These are phyloP conservation scores for Penicillium sp. DNA, from an alignment of 2,329 filamentous ascomycete genomes.

Conservation along the genomic window DNA sequence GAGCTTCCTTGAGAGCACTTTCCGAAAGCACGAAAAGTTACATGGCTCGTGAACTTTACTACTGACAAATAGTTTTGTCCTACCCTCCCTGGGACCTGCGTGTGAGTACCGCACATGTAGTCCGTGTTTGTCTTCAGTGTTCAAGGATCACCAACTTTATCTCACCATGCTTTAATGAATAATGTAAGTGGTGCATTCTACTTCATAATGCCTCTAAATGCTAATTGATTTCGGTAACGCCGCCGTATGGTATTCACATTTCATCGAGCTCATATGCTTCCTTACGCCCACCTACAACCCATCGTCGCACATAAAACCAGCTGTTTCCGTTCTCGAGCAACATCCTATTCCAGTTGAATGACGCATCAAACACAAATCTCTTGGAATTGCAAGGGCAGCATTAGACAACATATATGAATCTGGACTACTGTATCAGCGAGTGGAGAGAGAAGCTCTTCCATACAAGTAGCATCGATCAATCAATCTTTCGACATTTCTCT, in stretches of 20 bases:
- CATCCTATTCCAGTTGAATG: background rate
- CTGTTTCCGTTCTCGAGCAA: background rate
- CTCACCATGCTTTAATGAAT: background rate
- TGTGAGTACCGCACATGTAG: background rate
- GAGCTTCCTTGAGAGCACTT: background rate
- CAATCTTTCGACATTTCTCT: background rate
- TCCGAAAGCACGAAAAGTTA: slow-evolving; percentile 10
- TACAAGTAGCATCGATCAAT: background rate
- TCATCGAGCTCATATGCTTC: background rate
- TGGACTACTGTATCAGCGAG: background rate
- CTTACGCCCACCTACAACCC: background rate
- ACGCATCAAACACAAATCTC: no score
- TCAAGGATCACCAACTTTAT: background rate
- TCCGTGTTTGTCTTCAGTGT: background rate
- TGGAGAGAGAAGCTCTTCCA: background rate
- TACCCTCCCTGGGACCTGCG: slow-evolving; percentile 4
- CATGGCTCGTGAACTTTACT: slow-evolving; percentile 11
- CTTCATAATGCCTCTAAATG: no score
- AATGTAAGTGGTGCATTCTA: background rate
- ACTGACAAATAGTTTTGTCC: slow-evolving; percentile 14
- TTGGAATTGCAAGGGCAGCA: background rate
- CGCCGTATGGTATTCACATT: slow-evolving; percentile 9
- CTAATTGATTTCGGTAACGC: background rate
- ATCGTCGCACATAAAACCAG: background rate
- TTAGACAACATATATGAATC: background rate